phyloP scores from a whole-genome alignment of 345 rosid genomes.

The Microcos paniculata region DNA sequence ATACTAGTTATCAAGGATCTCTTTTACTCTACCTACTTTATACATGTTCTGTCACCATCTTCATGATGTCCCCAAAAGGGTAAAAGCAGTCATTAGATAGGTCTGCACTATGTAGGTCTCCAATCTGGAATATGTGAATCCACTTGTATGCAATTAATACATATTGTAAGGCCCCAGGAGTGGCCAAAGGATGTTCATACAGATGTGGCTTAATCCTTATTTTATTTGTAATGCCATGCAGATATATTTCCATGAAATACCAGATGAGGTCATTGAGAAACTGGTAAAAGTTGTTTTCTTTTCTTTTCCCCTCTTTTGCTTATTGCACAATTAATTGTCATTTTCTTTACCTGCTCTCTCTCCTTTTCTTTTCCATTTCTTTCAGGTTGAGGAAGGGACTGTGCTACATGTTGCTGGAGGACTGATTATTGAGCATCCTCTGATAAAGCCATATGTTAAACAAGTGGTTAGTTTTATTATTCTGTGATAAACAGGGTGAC shows the following conservation, averaged over 20 bases:
- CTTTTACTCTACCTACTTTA: not conserved
- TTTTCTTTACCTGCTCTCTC: not conserved
- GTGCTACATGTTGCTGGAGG: slow-evolving; percentile 84
- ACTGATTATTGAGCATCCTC: slow-evolving; percentile 74
- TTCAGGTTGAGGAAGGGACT: slow-evolving; percentile 71
- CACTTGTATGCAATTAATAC: not conserved
- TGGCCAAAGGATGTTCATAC: not conserved
- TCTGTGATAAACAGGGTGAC: not conserved
- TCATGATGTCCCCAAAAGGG: not conserved
- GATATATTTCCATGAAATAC: slow-evolving; percentile 84
- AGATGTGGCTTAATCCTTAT: not conserved
- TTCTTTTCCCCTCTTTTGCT: not conserved
- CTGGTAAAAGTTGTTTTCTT: slow-evolving; percentile 46
- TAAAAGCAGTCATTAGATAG: not conserved
- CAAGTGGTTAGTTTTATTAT: slow-evolving; percentile 65
- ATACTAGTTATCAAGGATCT: not conserved
- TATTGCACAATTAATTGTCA: not conserved
- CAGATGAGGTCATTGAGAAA: slow-evolving; percentile 71
- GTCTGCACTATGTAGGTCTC: not conserved
- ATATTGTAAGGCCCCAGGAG: not conserved
- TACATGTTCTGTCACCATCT: not conserved
- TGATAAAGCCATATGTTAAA: slow-evolving; percentile 62
- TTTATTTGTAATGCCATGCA: slow-evolving; percentile 35
- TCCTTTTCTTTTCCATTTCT: slow-evolving; percentile 2
- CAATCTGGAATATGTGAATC: slow-evolving; percentile 9